Conservation (phyloP, 2,329 filamentous ascomycete genomes). For the Trichoderma atrobrunneum region DNA sequence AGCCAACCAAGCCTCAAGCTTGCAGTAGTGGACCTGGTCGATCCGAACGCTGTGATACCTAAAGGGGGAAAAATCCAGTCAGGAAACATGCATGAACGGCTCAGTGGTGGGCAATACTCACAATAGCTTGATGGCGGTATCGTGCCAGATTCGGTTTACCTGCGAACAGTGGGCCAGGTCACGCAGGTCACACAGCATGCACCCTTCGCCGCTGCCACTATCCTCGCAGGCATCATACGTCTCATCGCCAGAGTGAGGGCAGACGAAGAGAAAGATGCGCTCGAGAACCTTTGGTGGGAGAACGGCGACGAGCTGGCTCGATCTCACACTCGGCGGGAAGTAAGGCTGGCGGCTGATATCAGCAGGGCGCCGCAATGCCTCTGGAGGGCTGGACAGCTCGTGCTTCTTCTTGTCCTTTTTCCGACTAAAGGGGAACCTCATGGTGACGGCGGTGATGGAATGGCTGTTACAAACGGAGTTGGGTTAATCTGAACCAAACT, state of each 20-base stretch:
- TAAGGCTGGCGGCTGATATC: slow-evolving; percentile 25
- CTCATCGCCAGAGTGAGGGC: slow-evolving; percentile 75
- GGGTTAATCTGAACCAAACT: neutral
- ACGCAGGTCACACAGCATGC: slow-evolving; percentile 90
- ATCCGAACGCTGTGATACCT: slow-evolving; percentile 90
- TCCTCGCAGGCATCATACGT: slow-evolving; percentile 81
- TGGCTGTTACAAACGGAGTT: neutral
- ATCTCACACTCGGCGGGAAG: slow-evolving; percentile 40
- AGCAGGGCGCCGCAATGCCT: slow-evolving; percentile 29
- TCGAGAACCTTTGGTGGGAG: slow-evolving; percentile 69
- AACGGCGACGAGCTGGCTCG: slow-evolving; percentile 44
- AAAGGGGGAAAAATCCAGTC: neutral
- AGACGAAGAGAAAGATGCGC: slow-evolving; percentile 77
- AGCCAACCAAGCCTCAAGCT: slow-evolving; percentile 75
- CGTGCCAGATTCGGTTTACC: slow-evolving; percentile 70
- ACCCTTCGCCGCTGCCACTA: slow-evolving; percentile 72
- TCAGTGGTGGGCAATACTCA: slow-evolving; percentile 45
- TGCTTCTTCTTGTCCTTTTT: slow-evolving; percentile 40
- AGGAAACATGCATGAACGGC: neutral
- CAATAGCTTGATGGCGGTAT: slow-evolving; percentile 52
- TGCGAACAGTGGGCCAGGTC: slow-evolving; percentile 78
- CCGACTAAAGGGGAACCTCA: slow-evolving; percentile 39
- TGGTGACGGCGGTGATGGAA: slow-evolving; percentile 6
- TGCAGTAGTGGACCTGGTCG: slow-evolving; percentile 92
- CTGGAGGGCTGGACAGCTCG: slow-evolving; percentile 26